phyloP scores from a whole-genome alignment of 768 basidiomycete species.

The Crepidotus variabilis region DNA sequence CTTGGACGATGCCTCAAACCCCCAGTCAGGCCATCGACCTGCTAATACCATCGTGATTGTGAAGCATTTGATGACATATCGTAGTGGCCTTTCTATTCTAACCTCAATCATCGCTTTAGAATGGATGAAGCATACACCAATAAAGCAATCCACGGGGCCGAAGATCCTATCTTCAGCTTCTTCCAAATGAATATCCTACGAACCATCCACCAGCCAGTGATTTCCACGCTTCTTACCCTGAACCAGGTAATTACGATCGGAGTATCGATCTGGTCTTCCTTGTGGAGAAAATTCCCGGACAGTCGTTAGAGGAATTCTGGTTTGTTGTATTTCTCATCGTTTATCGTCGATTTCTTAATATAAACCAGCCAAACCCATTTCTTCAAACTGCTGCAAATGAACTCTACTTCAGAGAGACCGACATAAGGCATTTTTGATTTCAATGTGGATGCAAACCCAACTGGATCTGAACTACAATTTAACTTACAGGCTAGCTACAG shows the following conservation, averaged over 20 bases:
- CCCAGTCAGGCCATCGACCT: slow-evolving; percentile 17
- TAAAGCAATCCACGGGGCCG: slow-evolving; percentile 20
- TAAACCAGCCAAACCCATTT: slow-evolving; percentile 20
- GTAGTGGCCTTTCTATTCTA: slow-evolving; percentile 29
- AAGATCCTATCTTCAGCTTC: slow-evolving; percentile 16
- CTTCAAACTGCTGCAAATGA: slow-evolving; percentile 26
- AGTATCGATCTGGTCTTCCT: slow-evolving; percentile 28
- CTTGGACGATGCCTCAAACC: slow-evolving; percentile 16
- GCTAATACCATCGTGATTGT: slow-evolving; percentile 22
- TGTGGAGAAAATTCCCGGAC: slow-evolving; percentile 23
- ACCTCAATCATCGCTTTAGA: slow-evolving; percentile 3
- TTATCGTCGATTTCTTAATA: too few species aligned
- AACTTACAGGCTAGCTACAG: slow-evolving; percentile 6
- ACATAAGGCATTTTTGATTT: too few species aligned
- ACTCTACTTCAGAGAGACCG: slow-evolving; percentile 19
- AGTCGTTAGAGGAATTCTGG: slow-evolving; percentile 23
- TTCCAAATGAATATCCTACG: slow-evolving; percentile 20
- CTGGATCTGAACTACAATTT: too few species aligned
- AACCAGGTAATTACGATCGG: slow-evolving; percentile 28
- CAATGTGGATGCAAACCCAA: too few species aligned
- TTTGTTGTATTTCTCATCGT: slow-evolving; percentile 4
- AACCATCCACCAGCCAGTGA: neutral
- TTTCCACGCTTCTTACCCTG: neutral
- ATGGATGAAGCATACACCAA: slow-evolving; percentile 18
- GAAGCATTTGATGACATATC: slow-evolving; percentile 26